Evolutionary conservation across 768 basidiomycete species (phyloP).

Genomic region (Rhodotorula taiwanensis): DNA sequence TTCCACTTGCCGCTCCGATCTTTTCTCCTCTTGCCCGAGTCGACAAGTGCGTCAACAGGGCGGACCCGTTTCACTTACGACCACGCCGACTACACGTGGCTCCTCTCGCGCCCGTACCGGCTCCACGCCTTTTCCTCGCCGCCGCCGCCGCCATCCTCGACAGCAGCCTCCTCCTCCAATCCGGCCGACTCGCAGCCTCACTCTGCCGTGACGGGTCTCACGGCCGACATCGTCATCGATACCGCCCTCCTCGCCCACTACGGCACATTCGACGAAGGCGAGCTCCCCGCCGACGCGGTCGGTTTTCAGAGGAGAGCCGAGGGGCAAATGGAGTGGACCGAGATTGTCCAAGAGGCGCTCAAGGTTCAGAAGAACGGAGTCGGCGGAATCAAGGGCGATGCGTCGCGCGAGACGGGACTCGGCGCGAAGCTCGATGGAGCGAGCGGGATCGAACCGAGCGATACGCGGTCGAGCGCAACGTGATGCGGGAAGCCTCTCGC

Average conservation of each 20-base stretch:
- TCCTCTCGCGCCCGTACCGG: constrained; percentile 27
- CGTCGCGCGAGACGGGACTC: background rate
- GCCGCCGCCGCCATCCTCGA: no score
- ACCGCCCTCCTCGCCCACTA: constrained; percentile 7
- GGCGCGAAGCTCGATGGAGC: background rate
- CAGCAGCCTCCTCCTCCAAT: constrained; percentile 1
- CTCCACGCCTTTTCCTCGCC: constrained; percentile 31
- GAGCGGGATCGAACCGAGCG: background rate
- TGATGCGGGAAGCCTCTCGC: background rate
- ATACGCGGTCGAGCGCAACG: background rate
- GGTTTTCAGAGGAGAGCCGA: constrained; percentile 21
- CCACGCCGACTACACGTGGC: constrained; percentile 23
- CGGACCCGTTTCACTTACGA: background rate
- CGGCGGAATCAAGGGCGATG: background rate
- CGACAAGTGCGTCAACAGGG: no score
- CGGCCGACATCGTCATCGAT: constrained; percentile 37
- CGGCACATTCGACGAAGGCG: no score
- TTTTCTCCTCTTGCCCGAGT: constrained; percentile 11
- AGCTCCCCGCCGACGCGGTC: background rate
- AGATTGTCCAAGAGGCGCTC: constrained; percentile 23
- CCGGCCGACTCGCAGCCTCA: no score
- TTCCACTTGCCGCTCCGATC: constrained; percentile 24
- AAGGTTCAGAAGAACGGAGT: constrained; percentile 1
- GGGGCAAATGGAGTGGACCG: constrained; percentile 28
- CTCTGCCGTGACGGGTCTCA: constrained; percentile 34